Evolutionary conservation across 83 land plant species (phyloP).

Genomic region (Picea mariana): DNA sequence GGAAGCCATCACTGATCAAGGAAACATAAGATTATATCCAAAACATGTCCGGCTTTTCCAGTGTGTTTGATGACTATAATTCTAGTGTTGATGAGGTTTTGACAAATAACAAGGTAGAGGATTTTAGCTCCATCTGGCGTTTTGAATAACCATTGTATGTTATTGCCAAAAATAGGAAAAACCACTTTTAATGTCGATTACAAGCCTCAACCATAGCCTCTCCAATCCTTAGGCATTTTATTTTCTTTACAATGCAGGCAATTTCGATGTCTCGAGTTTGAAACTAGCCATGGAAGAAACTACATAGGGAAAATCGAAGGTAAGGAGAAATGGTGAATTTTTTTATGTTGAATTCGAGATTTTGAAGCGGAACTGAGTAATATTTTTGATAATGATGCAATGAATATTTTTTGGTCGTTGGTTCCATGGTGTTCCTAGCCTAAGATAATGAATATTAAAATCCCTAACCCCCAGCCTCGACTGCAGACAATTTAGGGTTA

Average conservation of each 20-base stretch:
- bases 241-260: neutral
- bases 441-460: conserved; percentile 27
- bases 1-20: conserved; percentile 1
- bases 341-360: conserved; percentile 2
- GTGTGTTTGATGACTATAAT: conserved; percentile 45
- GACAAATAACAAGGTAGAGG: conserved; percentile 27
- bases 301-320: conserved; percentile 7
- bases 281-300: neutral
- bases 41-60: conserved; percentile 39
- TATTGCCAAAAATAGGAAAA: conserved; percentile 32
- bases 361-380: conserved; percentile 15
- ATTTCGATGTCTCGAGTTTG: neutral
- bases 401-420: conserved; percentile 54
- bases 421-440: conserved; percentile 64
- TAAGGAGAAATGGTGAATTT: conserved; percentile 3
- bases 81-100: conserved; percentile 1
- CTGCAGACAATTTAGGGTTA: neutral
- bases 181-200: conserved; percentile 48
- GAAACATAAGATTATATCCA: conserved; percentile 39
- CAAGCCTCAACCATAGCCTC: conserved; percentile 36
- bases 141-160: conserved; percentile 36
- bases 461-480: neutral
- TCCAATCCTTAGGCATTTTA: conserved; percentile 11
- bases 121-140: conserved; percentile 44
- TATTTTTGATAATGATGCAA: neutral